A percentile compares a stretch with the other conserved stretches of the same genome.
phyloP scores from a whole-genome alignment of 2,329 filamentous ascomycete genomes.

The Pseudogymnoascus sp. region DNA sequence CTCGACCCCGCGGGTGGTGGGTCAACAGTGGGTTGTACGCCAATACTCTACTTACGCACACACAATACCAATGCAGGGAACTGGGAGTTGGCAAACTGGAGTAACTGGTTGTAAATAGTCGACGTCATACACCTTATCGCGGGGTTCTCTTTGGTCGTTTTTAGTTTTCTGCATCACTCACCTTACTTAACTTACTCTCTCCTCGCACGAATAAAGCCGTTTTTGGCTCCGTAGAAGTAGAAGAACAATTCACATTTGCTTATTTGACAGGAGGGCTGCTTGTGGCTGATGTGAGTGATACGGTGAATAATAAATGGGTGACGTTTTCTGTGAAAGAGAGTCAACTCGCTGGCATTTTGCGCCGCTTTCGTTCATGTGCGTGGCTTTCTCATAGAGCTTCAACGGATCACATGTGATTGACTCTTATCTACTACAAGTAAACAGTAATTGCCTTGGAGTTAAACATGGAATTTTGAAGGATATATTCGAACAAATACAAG shows the following conservation, averaged over 20 bases:
- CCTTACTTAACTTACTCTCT: background rate
- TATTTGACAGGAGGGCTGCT: background rate
- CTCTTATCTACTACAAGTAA: background rate
- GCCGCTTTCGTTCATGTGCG: background rate
- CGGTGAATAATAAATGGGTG: background rate
- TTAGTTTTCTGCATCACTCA: slow-evolving; percentile 4
- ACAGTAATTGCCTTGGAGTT: background rate
- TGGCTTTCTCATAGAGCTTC: background rate
- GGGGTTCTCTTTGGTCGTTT: slow-evolving; percentile 3
- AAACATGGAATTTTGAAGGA: too few species aligned
- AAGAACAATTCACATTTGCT: background rate
- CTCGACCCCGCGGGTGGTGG: background rate
- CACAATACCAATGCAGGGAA: slow-evolving; percentile 6
- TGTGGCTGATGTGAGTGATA: background rate
- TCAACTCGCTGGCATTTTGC: background rate
- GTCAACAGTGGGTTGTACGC: slow-evolving; percentile 3
- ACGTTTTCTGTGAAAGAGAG: background rate
- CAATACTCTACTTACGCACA: background rate
- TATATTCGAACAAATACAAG: background rate
- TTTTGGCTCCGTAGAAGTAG: background rate
- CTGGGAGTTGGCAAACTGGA: slow-evolving; percentile 1
- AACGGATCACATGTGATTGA: background rate
- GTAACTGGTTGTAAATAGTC: slow-evolving; percentile 3
- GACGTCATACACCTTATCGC: slow-evolving; percentile 8
- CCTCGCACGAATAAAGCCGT: background rate